Conservation (phyloP, 73 alveolate genomes). For the Durusdinium trenchii region DNA sequence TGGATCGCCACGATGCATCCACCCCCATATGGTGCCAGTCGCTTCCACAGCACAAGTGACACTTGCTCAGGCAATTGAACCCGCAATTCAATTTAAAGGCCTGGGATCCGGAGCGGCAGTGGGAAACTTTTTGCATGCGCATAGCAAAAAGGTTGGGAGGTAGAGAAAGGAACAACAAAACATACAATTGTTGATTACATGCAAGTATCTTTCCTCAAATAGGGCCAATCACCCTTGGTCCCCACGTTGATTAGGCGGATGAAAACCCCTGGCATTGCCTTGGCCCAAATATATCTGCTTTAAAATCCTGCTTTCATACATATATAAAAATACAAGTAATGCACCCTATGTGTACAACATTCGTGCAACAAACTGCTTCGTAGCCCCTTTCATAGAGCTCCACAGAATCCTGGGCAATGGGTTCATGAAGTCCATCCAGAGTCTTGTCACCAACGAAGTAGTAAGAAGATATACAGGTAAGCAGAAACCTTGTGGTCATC, state of each 20-base stretch:
- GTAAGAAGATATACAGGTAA: not conserved
- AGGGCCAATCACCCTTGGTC: constrained; percentile 50
- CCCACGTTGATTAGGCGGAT: not conserved
- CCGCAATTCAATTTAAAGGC: constrained; percentile 34
- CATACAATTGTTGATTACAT: not conserved
- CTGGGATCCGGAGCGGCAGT: not conserved
- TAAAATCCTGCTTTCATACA: no score
- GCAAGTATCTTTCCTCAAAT: not conserved
- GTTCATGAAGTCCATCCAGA: not conserved
- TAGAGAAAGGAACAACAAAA: no score
- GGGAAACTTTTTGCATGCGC: not conserved
- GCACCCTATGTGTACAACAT: not conserved
- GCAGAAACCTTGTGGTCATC: constrained; percentile 36
- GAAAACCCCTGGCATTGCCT: not conserved
- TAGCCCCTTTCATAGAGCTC: not conserved
- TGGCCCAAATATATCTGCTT: no score
- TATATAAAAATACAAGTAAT: not conserved
- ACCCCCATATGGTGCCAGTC: constrained; percentile 3
- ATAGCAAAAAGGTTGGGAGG: not conserved
- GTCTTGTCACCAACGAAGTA: constrained; percentile 8
- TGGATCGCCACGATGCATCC: not conserved
- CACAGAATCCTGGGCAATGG: constrained; percentile 11
- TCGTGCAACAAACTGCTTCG: not conserved
- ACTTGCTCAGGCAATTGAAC: constrained; percentile 40
- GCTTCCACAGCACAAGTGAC: constrained; percentile 37